These are phyloP conservation scores for Kalaharituber pfeilii DNA, from an alignment of 2,329 filamentous ascomycete genomes.

Conservation along the genomic window DNA sequence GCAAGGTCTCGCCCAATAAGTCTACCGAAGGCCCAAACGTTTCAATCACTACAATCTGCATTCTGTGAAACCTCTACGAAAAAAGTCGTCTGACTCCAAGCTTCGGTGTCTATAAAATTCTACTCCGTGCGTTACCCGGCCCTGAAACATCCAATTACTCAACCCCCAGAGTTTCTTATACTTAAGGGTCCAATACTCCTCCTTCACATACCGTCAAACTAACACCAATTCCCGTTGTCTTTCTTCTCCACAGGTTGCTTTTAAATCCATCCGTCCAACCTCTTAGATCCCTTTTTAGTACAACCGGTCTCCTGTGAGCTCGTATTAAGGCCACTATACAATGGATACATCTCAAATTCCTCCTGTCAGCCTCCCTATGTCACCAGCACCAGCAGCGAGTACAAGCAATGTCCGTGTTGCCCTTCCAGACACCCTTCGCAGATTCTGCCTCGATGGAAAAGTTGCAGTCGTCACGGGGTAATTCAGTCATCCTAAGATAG, in stretches of 20 bases:
- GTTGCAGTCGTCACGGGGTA: slow-evolving; percentile 56
- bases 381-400: neutral
- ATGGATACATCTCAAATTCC: neutral
- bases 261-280: neutral
- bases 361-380: neutral
- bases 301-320: too few relatives aligned
- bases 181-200: neutral
- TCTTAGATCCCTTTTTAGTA: too few relatives aligned
- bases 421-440: slow-evolving; percentile 47
- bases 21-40: neutral
- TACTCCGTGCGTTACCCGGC: neutral
- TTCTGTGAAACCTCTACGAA: too few relatives aligned
- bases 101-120: neutral
- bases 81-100: neutral
- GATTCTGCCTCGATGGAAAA: slow-evolving; percentile 52
- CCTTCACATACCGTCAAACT: neutral
- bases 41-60: too few relatives aligned
- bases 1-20: neutral
- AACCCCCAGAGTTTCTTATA: neutral
- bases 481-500: slow-evolving; percentile 7
- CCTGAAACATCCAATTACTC: neutral
- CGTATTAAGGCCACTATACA: too few relatives aligned
- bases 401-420: neutral
- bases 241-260: neutral
- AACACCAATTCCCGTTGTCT: neutral